phyloP scores from a whole-genome alignment of 1,139 yeast genomes.

The Candida glucosophila region DNA sequence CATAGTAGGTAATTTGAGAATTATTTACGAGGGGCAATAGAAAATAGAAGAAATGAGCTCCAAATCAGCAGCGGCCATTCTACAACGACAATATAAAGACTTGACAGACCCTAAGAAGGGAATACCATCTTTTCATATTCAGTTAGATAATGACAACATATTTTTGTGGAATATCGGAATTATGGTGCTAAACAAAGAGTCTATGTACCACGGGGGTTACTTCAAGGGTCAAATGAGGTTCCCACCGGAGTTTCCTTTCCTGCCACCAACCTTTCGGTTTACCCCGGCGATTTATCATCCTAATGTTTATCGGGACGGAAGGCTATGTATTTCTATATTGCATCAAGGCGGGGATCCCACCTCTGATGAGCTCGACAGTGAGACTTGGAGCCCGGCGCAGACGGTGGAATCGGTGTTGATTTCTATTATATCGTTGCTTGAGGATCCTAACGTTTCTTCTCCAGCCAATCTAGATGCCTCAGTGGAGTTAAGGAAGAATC shows the following conservation, averaged over 20 bases:
- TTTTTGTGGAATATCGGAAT: constrained; percentile 91
- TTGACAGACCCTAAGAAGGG: constrained; percentile 89
- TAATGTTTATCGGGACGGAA: constrained; percentile 87
- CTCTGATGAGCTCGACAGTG: constrained; percentile 85
- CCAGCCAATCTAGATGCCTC: constrained; percentile 98
- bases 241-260: constrained; percentile 83
- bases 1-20: constrained; percentile 1
- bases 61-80: constrained; percentile 61
- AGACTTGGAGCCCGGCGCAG: constrained; percentile 95
- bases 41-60: too few relatives aligned
- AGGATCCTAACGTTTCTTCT: constrained; percentile 86
- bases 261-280: constrained; percentile 87
- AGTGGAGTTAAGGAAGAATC: constrained; percentile 79
- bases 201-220: constrained; percentile 93
- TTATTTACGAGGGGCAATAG: constrained; percentile 1
- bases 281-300: constrained; percentile 96
- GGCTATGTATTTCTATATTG: constrained; percentile 84
- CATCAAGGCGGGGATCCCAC: constrained; percentile 88
- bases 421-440: constrained; percentile 80
- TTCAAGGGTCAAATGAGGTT: constrained; percentile 91
- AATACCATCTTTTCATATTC: constrained; percentile 85
- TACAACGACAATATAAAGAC: constrained; percentile 90
- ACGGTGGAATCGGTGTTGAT: constrained; percentile 87
- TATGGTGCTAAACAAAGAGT: constrained; percentile 83
- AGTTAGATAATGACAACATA: constrained; percentile 80